These are phyloP conservation scores for Dryas integrifolia DNA, from an alignment of 331 rosid genomes.

Conservation along the genomic window DNA sequence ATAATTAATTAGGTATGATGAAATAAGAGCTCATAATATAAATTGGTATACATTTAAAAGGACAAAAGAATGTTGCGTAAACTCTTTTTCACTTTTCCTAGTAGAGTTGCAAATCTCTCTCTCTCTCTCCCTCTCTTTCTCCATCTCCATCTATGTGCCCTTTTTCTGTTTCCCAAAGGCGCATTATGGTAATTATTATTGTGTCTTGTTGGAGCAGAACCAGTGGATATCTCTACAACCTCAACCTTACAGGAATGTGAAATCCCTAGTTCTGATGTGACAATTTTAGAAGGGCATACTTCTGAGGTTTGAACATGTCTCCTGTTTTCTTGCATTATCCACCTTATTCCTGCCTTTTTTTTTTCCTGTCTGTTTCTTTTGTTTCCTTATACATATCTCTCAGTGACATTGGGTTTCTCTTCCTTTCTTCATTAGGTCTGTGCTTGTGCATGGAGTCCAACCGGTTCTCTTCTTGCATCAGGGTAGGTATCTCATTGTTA, in stretches of 20 bases:
- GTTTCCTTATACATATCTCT: slow-evolving; percentile 9
- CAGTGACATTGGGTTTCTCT: slow-evolving; percentile 24
- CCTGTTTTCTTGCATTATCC: slow-evolving; percentile 9
- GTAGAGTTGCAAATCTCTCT: background rate
- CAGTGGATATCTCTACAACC: slow-evolving; percentile 64
- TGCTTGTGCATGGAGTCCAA: slow-evolving; percentile 98
- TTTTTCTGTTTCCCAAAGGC: background rate
- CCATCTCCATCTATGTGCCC: too few relatives aligned
- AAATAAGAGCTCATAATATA: background rate
- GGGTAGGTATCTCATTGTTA: slow-evolving; percentile 54
- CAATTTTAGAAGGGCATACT: slow-evolving; percentile 89
- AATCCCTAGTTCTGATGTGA: slow-evolving; percentile 78
- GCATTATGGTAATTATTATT: slow-evolving; percentile 17
- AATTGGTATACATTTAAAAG: background rate
- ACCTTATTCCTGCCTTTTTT: slow-evolving; percentile 4
- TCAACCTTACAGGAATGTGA: slow-evolving; percentile 58
- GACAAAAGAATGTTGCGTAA: background rate
- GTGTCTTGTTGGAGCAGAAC: slow-evolving; percentile 55
- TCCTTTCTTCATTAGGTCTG: slow-evolving; percentile 63
- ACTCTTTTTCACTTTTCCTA: background rate
- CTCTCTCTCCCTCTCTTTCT: background rate
- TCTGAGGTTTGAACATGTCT: slow-evolving; percentile 66
- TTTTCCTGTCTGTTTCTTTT: slow-evolving; percentile 16
- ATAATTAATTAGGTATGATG: background rate
- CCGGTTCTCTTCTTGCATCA: slow-evolving; percentile 92